Conservation (phyloP, 2,329 filamentous ascomycete genomes). For the Diaporthe humulicola region DNA sequence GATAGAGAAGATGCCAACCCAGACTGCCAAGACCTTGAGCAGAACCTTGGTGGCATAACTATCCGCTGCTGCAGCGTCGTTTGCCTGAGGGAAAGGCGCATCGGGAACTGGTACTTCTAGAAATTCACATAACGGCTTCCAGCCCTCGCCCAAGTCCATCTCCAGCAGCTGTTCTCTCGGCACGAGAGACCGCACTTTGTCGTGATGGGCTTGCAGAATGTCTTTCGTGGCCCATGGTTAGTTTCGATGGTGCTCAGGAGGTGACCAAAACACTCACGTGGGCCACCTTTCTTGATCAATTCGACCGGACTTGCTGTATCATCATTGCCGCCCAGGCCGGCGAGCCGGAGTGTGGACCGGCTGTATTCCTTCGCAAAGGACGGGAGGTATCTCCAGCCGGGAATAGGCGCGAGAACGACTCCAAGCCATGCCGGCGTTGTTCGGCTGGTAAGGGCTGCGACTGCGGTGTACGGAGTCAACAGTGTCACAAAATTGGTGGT, state of each 20-base stretch:
- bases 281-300: conserved; percentile 34
- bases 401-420: neutral
- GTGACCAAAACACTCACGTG: conserved; percentile 4
- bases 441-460: conserved; percentile 2
- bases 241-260: too few relatives aligned
- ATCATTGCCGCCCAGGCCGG: neutral
- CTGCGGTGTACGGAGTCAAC: neutral
- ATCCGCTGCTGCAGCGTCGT: conserved; percentile 42
- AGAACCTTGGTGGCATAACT: too few relatives aligned
- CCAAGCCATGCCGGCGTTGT: conserved; percentile 27
- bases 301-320: conserved; percentile 5
- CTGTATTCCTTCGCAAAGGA: conserved; percentile 27
- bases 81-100: conserved; percentile 42
- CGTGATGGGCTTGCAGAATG: conserved; percentile 22
- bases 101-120: conserved; percentile 15
- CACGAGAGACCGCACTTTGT: conserved; percentile 2
- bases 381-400: conserved; percentile 15
- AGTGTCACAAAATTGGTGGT: too few relatives aligned
- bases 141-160: conserved; percentile 39
- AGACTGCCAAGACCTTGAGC: too few relatives aligned
- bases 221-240: neutral
- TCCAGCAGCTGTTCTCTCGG: neutral
- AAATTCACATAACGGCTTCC: conserved; percentile 26
- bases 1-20: too few relatives aligned
- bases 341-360: conserved; percentile 29